Evolutionary conservation across 805 yeast genomes (phyloP).

Genomic region (Metschnikowia gruessii): DNA sequence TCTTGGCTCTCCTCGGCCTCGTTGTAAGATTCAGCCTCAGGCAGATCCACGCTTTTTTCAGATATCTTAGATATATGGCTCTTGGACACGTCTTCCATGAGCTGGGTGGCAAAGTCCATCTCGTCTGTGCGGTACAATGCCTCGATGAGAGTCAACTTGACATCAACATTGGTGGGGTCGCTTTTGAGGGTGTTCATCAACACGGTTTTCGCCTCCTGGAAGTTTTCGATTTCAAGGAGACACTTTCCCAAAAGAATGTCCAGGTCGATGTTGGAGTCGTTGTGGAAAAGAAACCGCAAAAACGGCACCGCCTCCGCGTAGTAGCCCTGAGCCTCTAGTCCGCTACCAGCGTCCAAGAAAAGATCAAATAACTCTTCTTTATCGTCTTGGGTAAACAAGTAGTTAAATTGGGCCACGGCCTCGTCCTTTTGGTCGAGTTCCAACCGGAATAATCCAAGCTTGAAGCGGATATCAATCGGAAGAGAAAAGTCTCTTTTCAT

Average conservation of each 20-base stretch:
- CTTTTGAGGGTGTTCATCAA: slow-evolving; percentile 51
- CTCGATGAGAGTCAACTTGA: slow-evolving; percentile 78
- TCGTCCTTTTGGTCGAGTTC: slow-evolving; percentile 62
- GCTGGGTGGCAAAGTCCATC: slow-evolving; percentile 50
- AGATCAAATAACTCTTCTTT: slow-evolving; percentile 64
- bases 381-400: slow-evolving; percentile 54
- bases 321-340: slow-evolving; percentile 63
- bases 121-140: slow-evolving; percentile 66
- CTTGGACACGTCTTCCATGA: slow-evolving; percentile 54
- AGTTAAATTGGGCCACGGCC: slow-evolving; percentile 67
- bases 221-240: slow-evolving; percentile 68
- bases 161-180: slow-evolving; percentile 66
- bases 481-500: slow-evolving; percentile 39
- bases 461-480: slow-evolving; percentile 85
- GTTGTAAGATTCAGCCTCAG: slow-evolving; percentile 3
- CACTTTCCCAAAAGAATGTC: slow-evolving; percentile 70
- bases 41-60: slow-evolving; percentile 1
- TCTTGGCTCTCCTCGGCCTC: slow-evolving; percentile 14
- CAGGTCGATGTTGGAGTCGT: slow-evolving; percentile 47
- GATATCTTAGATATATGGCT: slow-evolving; percentile 4
- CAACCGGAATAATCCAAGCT: slow-evolving; percentile 73
- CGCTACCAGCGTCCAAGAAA: slow-evolving; percentile 70
- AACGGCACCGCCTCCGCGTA: slow-evolving; percentile 75
- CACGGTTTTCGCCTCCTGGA: slow-evolving; percentile 58
- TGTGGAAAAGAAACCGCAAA: slow-evolving; percentile 35